Base-by-base conservation (phyloP, 192 early-diverging fungal genomes). In the Ambispora gerdemannii region DNA sequence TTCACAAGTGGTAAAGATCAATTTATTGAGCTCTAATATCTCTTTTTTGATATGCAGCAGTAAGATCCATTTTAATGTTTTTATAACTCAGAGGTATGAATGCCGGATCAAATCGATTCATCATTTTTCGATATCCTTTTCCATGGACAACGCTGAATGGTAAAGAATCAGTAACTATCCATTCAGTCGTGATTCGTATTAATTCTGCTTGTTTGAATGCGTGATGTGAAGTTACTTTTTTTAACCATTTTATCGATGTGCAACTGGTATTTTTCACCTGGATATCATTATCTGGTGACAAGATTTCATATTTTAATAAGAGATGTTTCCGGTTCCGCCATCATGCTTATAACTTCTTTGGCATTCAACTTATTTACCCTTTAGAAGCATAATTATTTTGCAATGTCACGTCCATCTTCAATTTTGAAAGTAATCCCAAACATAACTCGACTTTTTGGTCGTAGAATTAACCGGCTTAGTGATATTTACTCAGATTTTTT, bases 11-110 rank as follows among this genome's bases (percentile, higher is more conserved):
- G 4, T 38, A 36, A 6, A 62, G 38, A 38, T 17, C n/a, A 62
- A 62, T 22, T 62, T 22, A n/a, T 38, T 38, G n/a, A 62, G 3
- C 24, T 25, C 0, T 62, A 62, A 36, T 24, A 62, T 24, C n/a
- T 2, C 33, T 20, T 38, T 62, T 36, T 15, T 62, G 3, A 24
- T 62, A 62, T 1, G 35, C 60, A 43, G 13, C n/a, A 36, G 4
- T 24, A 62, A 62, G 33, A 36, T 36, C n/a, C 25, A 38, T 35
- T 62, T 62, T 62, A 36, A 62, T 62, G 28, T 7, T 8, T 60
- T 60, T 60, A 60, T 32, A 34, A 32, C 17, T 32, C n/a, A 33
- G 58, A 2, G 24, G 31, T 0, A n/a, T 60, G 30, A 60, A 60
- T 32, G 30, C 58, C 13, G n/a, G n/a, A n/a, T n/a, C n/a, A n/a